Evolutionary conservation across 169 alveolate species (phyloP).

Genomic region (Plasmodium reichenowi): DNA sequence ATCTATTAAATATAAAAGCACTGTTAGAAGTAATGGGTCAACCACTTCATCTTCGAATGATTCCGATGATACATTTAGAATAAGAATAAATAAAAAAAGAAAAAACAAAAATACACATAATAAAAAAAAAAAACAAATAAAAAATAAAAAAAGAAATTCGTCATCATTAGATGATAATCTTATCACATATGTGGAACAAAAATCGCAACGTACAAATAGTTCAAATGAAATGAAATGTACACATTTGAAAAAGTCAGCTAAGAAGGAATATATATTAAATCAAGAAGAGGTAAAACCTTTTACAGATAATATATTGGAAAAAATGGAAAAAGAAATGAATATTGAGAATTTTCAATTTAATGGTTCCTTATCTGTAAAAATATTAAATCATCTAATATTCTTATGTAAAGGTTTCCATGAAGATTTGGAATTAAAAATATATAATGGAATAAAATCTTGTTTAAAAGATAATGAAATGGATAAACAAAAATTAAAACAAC

Average conservation of each 20-base stretch:
- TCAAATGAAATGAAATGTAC: not conserved
- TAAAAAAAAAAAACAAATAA: not conserved
- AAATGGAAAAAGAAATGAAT: slow-evolving; percentile 1
- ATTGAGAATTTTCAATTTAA: slow-evolving; percentile 32
- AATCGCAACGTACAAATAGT: not conserved
- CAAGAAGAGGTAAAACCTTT: not conserved
- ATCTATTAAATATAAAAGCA: slow-evolving; percentile 4
- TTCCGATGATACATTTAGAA: slow-evolving; percentile 53
- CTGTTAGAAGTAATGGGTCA: slow-evolving; percentile 24
- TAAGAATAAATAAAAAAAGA: slow-evolving; percentile 22
- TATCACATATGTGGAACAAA: not conserved
- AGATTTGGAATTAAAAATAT: slow-evolving; percentile 73
- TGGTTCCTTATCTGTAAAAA: slow-evolving; percentile 51
- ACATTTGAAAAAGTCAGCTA: not conserved
- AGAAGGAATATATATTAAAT: not conserved
- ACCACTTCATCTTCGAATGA: slow-evolving; percentile 25
- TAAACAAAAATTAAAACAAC: slow-evolving; percentile 53
- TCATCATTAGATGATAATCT: not conserved
- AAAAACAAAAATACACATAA: slow-evolving; percentile 16
- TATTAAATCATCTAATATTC: slow-evolving; percentile 59
- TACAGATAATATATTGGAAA: not conserved
- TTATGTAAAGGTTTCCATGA: slow-evolving; percentile 67
- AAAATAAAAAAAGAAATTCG: not conserved
- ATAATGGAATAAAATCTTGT: slow-evolving; percentile 43
- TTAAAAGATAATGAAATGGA: slow-evolving; percentile 60